Conservation (phyloP, 148 eudicot species). For the Pharnaceum exiguum region DNA sequence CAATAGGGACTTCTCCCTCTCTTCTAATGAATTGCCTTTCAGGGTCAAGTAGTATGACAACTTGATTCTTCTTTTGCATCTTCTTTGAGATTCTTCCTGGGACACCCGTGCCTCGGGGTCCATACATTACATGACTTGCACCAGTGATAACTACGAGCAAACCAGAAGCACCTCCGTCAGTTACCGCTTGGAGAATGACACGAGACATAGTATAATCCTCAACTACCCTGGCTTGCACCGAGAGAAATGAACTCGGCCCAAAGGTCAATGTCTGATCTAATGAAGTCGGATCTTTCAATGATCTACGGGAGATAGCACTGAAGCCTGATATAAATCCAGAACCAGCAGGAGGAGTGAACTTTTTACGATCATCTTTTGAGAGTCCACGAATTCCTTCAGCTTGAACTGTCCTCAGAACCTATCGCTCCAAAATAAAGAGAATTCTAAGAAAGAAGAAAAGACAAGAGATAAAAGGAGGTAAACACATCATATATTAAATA, state of each 20-base stretch:
- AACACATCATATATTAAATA: not conserved
- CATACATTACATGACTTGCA: constrained; percentile 83
- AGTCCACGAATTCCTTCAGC: constrained; percentile 92
- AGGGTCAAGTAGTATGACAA: constrained; percentile 77
- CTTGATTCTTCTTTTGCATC: constrained; percentile 94
- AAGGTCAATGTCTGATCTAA: constrained; percentile 49
- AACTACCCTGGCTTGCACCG: constrained; percentile 83
- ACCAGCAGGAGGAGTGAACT: constrained; percentile 94
- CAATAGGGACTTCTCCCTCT: constrained; percentile 93
- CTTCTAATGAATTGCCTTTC: constrained; percentile 84
- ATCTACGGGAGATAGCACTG: constrained; percentile 59
- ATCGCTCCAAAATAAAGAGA: constrained; percentile 10
- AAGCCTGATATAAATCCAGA: constrained; percentile 89
- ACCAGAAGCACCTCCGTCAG: constrained; percentile 63
- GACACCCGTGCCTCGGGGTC: constrained; percentile 82
- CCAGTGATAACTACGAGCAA: constrained; percentile 92
- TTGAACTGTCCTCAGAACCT: constrained; percentile 94
- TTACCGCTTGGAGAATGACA: constrained; percentile 57
- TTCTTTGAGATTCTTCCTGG: constrained; percentile 89
- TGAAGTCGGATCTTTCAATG: constrained; percentile 46
- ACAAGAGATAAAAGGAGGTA: not conserved
- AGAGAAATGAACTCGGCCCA: constrained; percentile 86
- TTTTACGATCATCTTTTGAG: constrained; percentile 72
- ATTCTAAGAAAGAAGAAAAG: not conserved
- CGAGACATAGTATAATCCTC: constrained; percentile 90